phyloP scores from a whole-genome alignment of 2,329 filamentous ascomycete genomes.

The Thelonectria olida region DNA sequence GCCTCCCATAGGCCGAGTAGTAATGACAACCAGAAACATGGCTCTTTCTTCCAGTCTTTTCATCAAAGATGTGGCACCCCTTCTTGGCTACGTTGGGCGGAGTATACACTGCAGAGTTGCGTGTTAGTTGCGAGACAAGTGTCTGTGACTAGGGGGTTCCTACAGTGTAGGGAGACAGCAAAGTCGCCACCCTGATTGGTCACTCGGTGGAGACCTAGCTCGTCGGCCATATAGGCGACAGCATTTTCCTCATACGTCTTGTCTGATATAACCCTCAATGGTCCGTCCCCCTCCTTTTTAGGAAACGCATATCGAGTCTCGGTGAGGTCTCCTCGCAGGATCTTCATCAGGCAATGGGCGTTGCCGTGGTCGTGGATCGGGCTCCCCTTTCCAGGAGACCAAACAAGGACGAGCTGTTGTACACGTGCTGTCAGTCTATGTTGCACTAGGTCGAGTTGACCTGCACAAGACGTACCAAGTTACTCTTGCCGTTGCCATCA shows the following conservation, averaged over 20 bases:
- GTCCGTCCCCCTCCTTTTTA: conserved; percentile 55
- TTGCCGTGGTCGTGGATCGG: conserved; percentile 91
- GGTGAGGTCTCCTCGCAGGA: conserved; percentile 79
- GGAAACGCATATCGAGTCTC: conserved; percentile 87
- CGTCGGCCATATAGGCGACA: conserved; percentile 91
- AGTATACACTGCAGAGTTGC: conserved; percentile 71
- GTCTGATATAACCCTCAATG: conserved; percentile 72
- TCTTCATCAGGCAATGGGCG: conserved; percentile 93
- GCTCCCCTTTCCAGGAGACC: conserved; percentile 84
- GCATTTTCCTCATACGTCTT: conserved; percentile 74
- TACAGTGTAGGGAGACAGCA: conserved; percentile 84
- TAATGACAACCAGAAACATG: conserved; percentile 77
- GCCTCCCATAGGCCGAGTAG: conserved; percentile 70
- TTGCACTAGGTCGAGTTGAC: conserved; percentile 16
- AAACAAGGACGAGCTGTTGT: conserved; percentile 82
- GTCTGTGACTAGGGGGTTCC: conserved; percentile 44
- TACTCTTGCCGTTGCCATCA: conserved; percentile 84
- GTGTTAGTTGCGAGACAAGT: conserved; percentile 45
- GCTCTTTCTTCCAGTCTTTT: conserved; percentile 76
- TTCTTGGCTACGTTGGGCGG: conserved; percentile 87
- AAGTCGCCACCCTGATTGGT: conserved; percentile 78
- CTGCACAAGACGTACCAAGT: conserved; percentile 64
- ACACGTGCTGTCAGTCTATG: conserved; percentile 28
- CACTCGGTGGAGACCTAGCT: conserved; percentile 86
- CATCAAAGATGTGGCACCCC: conserved; percentile 85